Conservation (phyloP, 108 stramenopile species). For the Skeletonema grethae region DNA sequence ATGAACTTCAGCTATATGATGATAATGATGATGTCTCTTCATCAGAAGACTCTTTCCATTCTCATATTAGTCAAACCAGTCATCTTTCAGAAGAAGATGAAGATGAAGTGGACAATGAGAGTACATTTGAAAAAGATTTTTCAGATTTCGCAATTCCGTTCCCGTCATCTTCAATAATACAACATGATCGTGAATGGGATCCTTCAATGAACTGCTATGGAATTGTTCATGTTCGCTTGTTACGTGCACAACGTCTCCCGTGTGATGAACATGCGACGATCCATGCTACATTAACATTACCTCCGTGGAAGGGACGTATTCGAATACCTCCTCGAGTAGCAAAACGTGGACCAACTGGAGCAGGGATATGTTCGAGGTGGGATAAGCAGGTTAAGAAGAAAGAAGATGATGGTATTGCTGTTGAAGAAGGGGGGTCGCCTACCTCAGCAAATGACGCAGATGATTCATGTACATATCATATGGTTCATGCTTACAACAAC, state of each 20-base stretch:
- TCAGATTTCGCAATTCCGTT: conserved; percentile 36
- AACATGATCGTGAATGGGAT: conserved; percentile 34
- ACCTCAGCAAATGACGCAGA: conserved; percentile 8
- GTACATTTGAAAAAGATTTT: neutral
- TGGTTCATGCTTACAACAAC: conserved; percentile 84
- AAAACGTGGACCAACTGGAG: conserved; percentile 43
- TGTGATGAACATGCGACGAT: conserved; percentile 68
- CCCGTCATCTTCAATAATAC: conserved; percentile 2
- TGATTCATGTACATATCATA: conserved; percentile 49
- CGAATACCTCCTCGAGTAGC: conserved; percentile 46
- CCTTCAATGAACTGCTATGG: conserved; percentile 70
- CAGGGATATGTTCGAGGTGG: conserved; percentile 76
- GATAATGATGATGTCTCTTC: conserved; percentile 14
- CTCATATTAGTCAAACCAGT: conserved; percentile 35
- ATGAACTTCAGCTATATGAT: neutral
- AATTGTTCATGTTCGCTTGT: conserved; percentile 72
- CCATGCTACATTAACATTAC: conserved; percentile 56
- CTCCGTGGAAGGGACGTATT: conserved; percentile 82
- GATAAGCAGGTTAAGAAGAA: conserved; percentile 31
- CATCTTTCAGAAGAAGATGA: conserved; percentile 29
- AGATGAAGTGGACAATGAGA: conserved; percentile 7
- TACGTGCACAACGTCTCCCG: conserved; percentile 74
- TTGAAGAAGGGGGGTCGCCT: conserved; percentile 18
- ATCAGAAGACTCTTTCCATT: conserved; percentile 33
- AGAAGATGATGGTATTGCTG: neutral